Conservation (phyloP, 352 stramenopile genomes). For the Globisporangium apiculatum region DNA sequence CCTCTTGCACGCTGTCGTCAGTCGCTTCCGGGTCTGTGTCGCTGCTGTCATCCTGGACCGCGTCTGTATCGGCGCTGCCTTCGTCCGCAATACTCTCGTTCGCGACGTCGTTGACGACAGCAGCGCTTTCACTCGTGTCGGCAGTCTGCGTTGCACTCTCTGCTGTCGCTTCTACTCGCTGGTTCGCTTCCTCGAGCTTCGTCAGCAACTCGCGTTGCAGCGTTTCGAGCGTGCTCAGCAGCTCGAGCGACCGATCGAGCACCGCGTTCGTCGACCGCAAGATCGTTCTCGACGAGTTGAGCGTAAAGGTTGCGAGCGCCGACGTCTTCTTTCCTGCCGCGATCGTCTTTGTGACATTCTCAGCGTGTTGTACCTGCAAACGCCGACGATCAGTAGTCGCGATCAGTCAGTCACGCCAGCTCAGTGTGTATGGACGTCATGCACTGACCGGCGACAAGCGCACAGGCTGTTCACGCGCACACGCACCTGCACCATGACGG, state of each 20-base stretch:
- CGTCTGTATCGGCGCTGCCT: not conserved
- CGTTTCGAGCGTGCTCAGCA: slow-evolving; percentile 44
- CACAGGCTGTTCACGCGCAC: too few species aligned
- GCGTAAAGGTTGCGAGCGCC: slow-evolving; percentile 42
- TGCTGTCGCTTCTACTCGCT: not conserved
- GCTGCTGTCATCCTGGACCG: slow-evolving; percentile 5
- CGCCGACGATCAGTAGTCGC: too few species aligned
- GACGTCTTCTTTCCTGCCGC: slow-evolving; percentile 21
- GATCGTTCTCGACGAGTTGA: slow-evolving; percentile 44
- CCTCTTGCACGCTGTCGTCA: slow-evolving; percentile 12
- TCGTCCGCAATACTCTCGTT: not conserved
- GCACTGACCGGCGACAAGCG: too few species aligned
- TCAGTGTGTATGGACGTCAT: too few species aligned
- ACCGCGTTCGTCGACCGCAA: slow-evolving; percentile 46
- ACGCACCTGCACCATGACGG: slow-evolving; percentile 44
- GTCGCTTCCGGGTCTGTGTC: slow-evolving; percentile 8
- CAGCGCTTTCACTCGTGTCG: not conserved
- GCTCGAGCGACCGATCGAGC: slow-evolving; percentile 46
- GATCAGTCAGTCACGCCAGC: too few species aligned
- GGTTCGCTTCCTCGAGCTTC: slow-evolving; percentile 17
- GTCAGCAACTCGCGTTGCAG: slow-evolving; percentile 21
- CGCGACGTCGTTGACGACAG: not conserved
- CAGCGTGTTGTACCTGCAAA: too few species aligned
- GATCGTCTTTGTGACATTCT: too few species aligned
- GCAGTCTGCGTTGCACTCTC: not conserved